Evolutionary conservation across 2,329 filamentous ascomycete genomes (phyloP).

Genomic region (Fusarium sacchari): DNA sequence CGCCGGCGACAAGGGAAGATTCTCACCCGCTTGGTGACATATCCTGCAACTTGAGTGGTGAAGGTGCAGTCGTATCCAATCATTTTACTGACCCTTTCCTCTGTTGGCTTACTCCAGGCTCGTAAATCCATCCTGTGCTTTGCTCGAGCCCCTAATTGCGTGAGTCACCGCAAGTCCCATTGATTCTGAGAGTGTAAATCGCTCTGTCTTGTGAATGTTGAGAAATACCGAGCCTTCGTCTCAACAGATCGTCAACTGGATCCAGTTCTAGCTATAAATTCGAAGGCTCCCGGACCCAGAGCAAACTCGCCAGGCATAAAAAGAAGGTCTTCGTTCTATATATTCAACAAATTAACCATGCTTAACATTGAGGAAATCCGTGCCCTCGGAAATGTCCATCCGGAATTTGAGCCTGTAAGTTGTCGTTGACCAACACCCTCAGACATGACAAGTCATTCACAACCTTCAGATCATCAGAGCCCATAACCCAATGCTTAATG

Average conservation of each 20-base stretch:
- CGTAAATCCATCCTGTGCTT: background rate
- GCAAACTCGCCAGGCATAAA: background rate
- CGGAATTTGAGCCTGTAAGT: conserved; percentile 31
- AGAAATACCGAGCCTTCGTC: background rate
- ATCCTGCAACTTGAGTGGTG: background rate
- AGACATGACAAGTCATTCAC: background rate
- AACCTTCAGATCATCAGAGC: conserved; percentile 11
- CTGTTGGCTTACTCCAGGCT: background rate
- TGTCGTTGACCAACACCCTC: background rate
- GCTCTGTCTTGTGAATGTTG: background rate
- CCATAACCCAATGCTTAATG: conserved; percentile 31
- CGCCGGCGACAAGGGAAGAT: conserved; percentile 6
- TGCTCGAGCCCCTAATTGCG: background rate
- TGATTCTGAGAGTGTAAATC: background rate
- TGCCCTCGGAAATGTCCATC: conserved; percentile 33
- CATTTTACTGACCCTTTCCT: background rate
- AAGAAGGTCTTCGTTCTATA: no score
- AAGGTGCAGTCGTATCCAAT: conserved; percentile 4
- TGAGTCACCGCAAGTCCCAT: background rate
- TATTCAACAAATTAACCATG: conserved; percentile 23
- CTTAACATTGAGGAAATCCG: conserved; percentile 40
- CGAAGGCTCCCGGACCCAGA: background rate
- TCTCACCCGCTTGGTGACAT: conserved; percentile 5
- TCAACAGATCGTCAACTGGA: background rate
- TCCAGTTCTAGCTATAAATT: conserved; percentile 13